Base-by-base conservation (phyloP, 1,139 yeast species). In the Blastobotrys ciferrii region DNA sequence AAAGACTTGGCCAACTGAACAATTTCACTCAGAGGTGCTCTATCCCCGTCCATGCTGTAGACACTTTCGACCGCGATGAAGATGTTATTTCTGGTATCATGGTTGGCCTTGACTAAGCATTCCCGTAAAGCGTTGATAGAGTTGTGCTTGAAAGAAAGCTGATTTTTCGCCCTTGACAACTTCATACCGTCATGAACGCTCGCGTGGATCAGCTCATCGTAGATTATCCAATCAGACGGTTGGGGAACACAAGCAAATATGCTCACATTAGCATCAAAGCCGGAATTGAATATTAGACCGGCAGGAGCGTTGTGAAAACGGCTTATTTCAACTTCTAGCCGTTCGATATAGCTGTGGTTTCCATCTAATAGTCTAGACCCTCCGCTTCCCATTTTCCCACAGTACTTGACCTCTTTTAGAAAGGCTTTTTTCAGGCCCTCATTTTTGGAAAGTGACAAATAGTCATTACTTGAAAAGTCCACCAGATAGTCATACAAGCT, bases 11-110 rank as follows among this genome's bases (percentile, higher is more conserved):
- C 46, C n/a, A 54, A 19, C 7, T 41, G 37, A 12, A 52, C 46
- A 14, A 60, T 46, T 28, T 55, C 59, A 13, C 28, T 30, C 23
- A 62, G 49, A 2, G 64, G 63, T 3, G 59, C 58, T 2, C 51
- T 41, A 42, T 62, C 66, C 18, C 66, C 66, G 47, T 62, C 66
- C 66, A 62, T 62, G 45, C 64, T 60, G 47, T 62, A 62, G 4
- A 62, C 60, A 4, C 60, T 53, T 41, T 62, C 66, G 6, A 62
- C 52, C 4, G 63, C 65, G 1, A 62, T 40, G 42, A 62, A 61
- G 5, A 61, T 51, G 32, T 54, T 57, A 1, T 32, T 15, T 1
- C 47, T 52, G 4, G 42, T 18, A 2, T 38, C 11, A 17, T 46
- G 20, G 17, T 42, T 28, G 32, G 46, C 18, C 36, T 45, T n/a